Base-by-base conservation (phyloP, 2,329 filamentous ascomycete genomes). In the Calonectria fujianensis region DNA sequence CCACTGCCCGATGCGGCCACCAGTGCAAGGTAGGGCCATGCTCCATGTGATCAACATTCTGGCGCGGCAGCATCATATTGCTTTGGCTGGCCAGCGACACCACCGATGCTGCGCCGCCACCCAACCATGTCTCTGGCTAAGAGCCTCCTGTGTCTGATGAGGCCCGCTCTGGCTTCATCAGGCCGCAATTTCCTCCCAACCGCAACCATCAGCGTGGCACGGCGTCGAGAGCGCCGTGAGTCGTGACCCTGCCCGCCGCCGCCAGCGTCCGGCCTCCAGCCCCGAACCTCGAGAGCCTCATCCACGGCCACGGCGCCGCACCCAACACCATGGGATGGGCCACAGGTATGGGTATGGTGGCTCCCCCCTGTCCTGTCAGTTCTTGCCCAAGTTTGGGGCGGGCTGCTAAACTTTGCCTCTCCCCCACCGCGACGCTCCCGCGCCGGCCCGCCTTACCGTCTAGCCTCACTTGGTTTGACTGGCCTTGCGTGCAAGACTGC, bases 11-110 rank as follows among this genome's bases (percentile, higher is more conserved):
- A 65, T 48, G 39, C 41, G 41, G 57, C 32, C 35, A 29, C 13
- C n/a, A 13, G 57, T n/a, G 35, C 61, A n/a, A 11, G 61, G 41
- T 45, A 31, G 61, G 39, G 24, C 61, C 61, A 31, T 65, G 61
- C 16, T 45, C 61, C 61, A 45, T 65, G 61, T 50, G 61, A 50
- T 50, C 39, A 65, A n/a, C 57, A 63, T 10, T 39, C 35, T 41
- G 27, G 27, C 14, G 27, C 35, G 61, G 29, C 35, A n/a, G 32
- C 57, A 61, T 61, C 57, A 61, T 39, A 63, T 63, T 63, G 57
- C 57, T 63, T 63, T 63, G 61, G 61, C 61, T 41, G 20, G 61
- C 57, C 57, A 65, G 29, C 39, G 61, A 65, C 39, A 65, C 39
- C 41, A 50, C 39, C 61, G 18, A 18, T 24, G 61, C 61, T 65